phyloP scores from a whole-genome alignment of 106 monocot genomes.

The Gastrodia elata region DNA sequence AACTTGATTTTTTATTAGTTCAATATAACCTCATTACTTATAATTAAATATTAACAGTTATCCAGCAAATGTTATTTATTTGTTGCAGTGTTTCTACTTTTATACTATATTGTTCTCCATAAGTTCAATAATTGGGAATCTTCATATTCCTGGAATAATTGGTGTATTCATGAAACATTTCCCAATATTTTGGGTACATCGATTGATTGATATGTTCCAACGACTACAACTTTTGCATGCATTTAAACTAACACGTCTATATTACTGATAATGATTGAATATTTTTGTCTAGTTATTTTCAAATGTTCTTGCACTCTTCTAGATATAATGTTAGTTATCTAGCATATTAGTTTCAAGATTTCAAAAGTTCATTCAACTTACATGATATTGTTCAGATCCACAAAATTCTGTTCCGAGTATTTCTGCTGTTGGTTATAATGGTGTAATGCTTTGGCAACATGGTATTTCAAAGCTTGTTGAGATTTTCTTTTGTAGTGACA shows the following conservation, averaged over 20 bases:
- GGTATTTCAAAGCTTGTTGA: conserved; percentile 32
- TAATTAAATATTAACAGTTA: not conserved
- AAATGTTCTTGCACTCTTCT: not conserved
- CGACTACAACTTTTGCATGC: not conserved
- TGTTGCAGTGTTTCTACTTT: not conserved
- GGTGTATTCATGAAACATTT: not conserved
- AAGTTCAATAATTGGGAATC: not conserved
- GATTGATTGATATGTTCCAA: not conserved
- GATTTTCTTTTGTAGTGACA: not conserved
- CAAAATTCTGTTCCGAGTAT: conserved; percentile 70
- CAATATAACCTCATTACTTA: not conserved
- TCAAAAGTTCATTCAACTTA: conserved; percentile 26
- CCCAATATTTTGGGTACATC: not conserved
- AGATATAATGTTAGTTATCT: not conserved
- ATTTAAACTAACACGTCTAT: not conserved
- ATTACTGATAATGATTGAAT: not conserved
- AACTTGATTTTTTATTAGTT: conserved; percentile 1
- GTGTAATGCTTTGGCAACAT: conserved; percentile 70
- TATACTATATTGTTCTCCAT: not conserved
- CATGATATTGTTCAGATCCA: conserved; percentile 47
- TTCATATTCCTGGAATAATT: not conserved
- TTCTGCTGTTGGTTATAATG: conserved; percentile 67
- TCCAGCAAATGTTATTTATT: not conserved
- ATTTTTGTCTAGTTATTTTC: conserved; percentile 4
- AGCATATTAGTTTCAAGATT: conserved; percentile 1